phyloP scores from a whole-genome alignment of 2,329 filamentous ascomycete genomes.

The Fusarium coffeatum region DNA sequence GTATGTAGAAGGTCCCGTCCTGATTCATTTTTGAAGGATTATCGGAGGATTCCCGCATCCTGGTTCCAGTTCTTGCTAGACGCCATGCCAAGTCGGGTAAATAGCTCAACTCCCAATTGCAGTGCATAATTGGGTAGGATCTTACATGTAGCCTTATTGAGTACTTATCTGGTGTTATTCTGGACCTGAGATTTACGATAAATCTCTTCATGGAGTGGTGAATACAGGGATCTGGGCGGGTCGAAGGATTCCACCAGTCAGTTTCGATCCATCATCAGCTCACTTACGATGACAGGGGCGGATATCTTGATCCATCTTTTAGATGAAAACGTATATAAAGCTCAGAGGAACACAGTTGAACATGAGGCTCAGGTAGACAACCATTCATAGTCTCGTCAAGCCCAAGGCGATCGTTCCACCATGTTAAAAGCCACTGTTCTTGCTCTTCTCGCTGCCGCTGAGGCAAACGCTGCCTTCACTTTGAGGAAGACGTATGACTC shows the following conservation, averaged over 20 bases:
- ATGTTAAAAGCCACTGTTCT: slow-evolving; percentile 9
- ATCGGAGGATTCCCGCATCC: background rate
- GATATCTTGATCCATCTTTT: background rate
- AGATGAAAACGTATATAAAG: background rate
- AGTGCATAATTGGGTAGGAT: background rate
- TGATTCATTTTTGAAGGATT: background rate
- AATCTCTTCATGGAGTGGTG: background rate
- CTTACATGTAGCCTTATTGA: background rate
- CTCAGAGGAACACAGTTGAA: background rate
- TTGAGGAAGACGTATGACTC: slow-evolving; percentile 21
- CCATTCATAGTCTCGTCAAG: background rate
- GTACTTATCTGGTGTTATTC: background rate
- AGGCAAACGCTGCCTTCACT: slow-evolving; percentile 2
- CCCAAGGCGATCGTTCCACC: background rate
- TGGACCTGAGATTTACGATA: background rate
- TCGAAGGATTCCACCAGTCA: background rate
- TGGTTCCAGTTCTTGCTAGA: background rate
- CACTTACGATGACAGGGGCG: background rate
- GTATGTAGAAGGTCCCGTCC: background rate
- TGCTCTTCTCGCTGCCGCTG: background rate
- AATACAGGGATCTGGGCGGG: background rate
- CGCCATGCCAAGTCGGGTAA: background rate
- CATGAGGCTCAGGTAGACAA: background rate
- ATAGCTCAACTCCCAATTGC: no score
- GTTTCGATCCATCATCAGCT: background rate